These are phyloP conservation scores for Hypoxylon subgilvum DNA, from an alignment of 495 filamentous ascomycete genomes.

Conservation along the genomic window DNA sequence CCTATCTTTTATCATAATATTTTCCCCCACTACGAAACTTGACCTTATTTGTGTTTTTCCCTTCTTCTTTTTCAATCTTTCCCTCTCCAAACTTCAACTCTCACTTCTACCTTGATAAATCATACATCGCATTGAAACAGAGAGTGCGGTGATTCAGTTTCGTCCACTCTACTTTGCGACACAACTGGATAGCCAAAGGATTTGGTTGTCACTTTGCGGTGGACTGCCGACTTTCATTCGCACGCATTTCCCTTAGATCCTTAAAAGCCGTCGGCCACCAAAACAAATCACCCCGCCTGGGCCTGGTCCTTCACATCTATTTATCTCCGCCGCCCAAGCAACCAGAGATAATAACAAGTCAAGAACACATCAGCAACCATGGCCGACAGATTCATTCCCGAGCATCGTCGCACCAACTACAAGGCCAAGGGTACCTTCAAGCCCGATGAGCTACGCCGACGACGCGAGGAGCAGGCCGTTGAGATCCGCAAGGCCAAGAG, in stretches of 20 bases:
- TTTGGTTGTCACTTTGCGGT: conserved; percentile 10
- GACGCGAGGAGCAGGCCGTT: conserved; percentile 98
- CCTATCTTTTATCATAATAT: conserved; percentile 38
- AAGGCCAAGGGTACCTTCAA: conserved; percentile 99
- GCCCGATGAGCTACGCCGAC: conserved; percentile 96
- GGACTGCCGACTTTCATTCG: neutral
- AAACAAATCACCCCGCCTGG: conserved; percentile 48
- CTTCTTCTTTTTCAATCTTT: conserved; percentile 32
- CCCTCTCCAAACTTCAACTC: conserved; percentile 7
- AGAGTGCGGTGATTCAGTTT: neutral
- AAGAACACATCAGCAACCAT: conserved; percentile 62
- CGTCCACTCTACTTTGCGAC: neutral
- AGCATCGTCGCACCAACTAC: conserved; percentile 98
- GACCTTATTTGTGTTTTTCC: conserved; percentile 33
- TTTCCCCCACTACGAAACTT: conserved; percentile 39
- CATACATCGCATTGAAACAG: neutral
- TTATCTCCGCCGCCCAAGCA: conserved; percentile 40
- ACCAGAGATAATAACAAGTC: neutral
- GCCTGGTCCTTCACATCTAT: conserved; percentile 41
- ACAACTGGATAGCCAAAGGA: neutral
- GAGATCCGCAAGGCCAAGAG: conserved; percentile 98
- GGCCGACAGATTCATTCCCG: conserved; percentile 98
- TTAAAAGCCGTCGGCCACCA: conserved; percentile 20
- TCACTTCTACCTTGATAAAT: no score
- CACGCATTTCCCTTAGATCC: neutral